These are phyloP conservation scores for Veloboletus limbatus DNA, from an alignment of 1,284 basidiomycete species.

Conservation along the genomic window DNA sequence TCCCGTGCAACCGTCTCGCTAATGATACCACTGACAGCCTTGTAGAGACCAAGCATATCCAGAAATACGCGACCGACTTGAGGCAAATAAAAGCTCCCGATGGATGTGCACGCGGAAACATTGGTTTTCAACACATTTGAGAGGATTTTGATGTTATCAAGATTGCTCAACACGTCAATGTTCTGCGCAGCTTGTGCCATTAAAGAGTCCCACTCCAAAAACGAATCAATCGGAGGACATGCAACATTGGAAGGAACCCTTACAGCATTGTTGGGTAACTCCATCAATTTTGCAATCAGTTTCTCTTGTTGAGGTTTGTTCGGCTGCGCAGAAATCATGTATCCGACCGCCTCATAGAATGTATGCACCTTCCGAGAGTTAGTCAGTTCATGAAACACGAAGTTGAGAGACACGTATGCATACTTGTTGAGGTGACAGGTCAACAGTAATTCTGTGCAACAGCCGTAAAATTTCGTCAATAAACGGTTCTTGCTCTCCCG, in stretches of 20 bases:
- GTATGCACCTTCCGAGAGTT: conserved; percentile 71
- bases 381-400: conserved; percentile 7
- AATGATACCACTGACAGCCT: conserved; percentile 97
- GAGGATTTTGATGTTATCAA: conserved; percentile 96
- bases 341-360: conserved; percentile 97
- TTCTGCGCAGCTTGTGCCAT: conserved; percentile 96
- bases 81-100: conserved; percentile 95
- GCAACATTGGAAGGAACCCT: conserved; percentile 29
- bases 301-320: conserved; percentile 97
- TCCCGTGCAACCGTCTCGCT: conserved; percentile 89
- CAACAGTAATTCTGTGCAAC: conserved; percentile 92
- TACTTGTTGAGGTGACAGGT: conserved; percentile 92
- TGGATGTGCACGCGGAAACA: conserved; percentile 96
- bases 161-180: conserved; percentile 87
- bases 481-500: conserved; percentile 96
- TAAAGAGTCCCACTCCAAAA: conserved; percentile 86
- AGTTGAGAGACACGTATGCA: conserved; percentile 6
- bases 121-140: conserved; percentile 99
- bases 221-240: conserved; percentile 6
- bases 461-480: conserved; percentile 96
- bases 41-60: conserved; percentile 98
- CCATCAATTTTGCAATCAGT: conserved; percentile 94
- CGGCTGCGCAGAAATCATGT: conserved; percentile 99
- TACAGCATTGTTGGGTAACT: conserved; percentile 94
- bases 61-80: conserved; percentile 96